Conservation (phyloP, 331 rosid genomes). For the Cucumis variabilis region DNA sequence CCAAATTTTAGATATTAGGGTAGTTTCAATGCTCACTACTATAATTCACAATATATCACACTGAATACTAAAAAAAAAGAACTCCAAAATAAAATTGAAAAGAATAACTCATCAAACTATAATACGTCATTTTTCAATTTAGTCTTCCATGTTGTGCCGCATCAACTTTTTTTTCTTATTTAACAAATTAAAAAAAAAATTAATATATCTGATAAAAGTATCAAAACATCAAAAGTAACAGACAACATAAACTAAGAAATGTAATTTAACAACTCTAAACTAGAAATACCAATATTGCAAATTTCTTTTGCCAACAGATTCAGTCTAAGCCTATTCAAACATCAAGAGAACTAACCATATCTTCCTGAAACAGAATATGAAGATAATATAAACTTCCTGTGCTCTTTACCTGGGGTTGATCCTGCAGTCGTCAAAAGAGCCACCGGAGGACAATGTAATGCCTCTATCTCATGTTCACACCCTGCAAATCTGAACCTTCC, state of each 20-base stretch:
- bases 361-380: conserved; percentile 52
- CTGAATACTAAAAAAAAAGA: not conserved
- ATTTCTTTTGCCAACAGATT: not conserved
- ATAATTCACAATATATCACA: not conserved
- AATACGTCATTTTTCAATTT: not conserved
- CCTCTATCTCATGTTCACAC: conserved; percentile 41
- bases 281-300: not conserved
- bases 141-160: not conserved
- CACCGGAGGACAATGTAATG: conserved; percentile 63
- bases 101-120: not conserved
- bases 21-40: not conserved
- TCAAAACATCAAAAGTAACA: not conserved
- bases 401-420: conserved; percentile 69
- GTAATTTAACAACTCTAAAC: not conserved
- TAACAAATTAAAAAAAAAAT: not conserved
- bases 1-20: not conserved
- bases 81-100: not conserved
- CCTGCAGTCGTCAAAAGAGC: conserved; percentile 40
- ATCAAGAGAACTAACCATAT: not conserved
- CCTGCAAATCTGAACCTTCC: conserved; percentile 87
- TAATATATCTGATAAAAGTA: not conserved
- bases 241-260: not conserved
- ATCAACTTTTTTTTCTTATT: not conserved
- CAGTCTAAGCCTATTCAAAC: not conserved
- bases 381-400: conserved; percentile 77